Percentiles rank a stretch among this genome's conserved stretches.
phyloP scores from a whole-genome alignment of 2,329 filamentous ascomycete genomes.

The Didymellaceae sp. region DNA sequence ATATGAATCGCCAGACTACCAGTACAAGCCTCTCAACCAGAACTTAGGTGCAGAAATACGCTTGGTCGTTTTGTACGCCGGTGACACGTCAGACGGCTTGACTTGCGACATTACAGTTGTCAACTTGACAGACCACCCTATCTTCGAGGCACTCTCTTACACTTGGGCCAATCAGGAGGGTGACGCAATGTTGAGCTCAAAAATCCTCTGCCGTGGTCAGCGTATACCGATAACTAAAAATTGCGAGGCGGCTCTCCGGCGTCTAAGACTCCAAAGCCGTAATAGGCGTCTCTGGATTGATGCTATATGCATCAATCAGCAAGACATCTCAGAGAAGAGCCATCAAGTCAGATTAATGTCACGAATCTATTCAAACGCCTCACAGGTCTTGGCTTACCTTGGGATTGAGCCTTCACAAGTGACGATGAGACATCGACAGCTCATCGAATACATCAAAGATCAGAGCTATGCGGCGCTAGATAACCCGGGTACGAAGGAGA shows the following conservation, averaged over 20 bases:
- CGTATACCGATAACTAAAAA: constrained; percentile 17
- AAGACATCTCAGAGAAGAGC: constrained; percentile 16
- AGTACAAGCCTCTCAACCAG: background rate
- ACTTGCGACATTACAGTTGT: constrained; percentile 20
- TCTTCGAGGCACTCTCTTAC: constrained; percentile 32
- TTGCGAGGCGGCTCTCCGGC: constrained; percentile 18
- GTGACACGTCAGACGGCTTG: constrained; percentile 8
- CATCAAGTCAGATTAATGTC: constrained; percentile 24
- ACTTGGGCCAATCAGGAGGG: constrained; percentile 23
- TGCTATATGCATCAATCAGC: constrained; percentile 30
- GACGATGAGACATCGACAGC: background rate
- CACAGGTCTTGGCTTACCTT: constrained; percentile 6
- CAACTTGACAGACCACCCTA: constrained; percentile 22
- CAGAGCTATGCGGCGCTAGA: background rate
- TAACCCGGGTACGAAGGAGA: background rate
- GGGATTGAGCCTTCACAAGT: background rate
- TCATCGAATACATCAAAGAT: background rate
- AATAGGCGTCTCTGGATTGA: constrained; percentile 25
- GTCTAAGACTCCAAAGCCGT: constrained; percentile 4
- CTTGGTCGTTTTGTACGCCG: constrained; percentile 17
- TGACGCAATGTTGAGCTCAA: background rate
- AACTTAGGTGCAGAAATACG: constrained; percentile 22
- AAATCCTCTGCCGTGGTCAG: background rate
- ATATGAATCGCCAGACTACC: background rate
- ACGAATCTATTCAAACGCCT: constrained; percentile 13